These are phyloP conservation scores for Castanea sativa DNA, from an alignment of 306 rosid species.

Conservation along the genomic window DNA sequence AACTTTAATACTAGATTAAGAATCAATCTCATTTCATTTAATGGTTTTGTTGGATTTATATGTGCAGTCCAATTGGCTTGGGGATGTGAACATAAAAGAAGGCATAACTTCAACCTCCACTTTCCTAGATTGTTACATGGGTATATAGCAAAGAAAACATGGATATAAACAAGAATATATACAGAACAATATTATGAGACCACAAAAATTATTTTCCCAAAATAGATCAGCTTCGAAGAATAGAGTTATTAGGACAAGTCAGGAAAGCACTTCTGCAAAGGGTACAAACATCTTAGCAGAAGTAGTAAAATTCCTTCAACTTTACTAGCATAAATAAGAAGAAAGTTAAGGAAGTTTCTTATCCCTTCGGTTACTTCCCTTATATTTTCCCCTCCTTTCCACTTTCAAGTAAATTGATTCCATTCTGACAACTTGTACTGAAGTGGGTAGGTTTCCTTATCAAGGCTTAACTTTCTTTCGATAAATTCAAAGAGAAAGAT, in stretches of 20 bases:
- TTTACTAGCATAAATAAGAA: background rate
- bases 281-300: background rate
- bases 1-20: background rate
- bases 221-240: background rate
- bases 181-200: background rate
- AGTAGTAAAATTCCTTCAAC: background rate
- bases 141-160: background rate
- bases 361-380: background rate
- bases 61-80: background rate
- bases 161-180: background rate
- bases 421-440: background rate
- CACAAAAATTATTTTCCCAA: background rate
- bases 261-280: background rate
- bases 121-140: background rate
- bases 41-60: background rate
- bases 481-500: background rate
- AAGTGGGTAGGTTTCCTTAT: background rate
- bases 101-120: background rate
- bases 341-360: background rate
- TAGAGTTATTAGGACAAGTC: background rate
- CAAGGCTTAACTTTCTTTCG: background rate
- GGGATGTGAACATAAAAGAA: background rate
- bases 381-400: background rate
- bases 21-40: background rate
- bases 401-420: background rate